A percentile compares a stretch with the other conserved stretches of the same genome.
Conservation (phyloP, 108 stramenopile species). For the Conticribra weissflogii region DNA sequence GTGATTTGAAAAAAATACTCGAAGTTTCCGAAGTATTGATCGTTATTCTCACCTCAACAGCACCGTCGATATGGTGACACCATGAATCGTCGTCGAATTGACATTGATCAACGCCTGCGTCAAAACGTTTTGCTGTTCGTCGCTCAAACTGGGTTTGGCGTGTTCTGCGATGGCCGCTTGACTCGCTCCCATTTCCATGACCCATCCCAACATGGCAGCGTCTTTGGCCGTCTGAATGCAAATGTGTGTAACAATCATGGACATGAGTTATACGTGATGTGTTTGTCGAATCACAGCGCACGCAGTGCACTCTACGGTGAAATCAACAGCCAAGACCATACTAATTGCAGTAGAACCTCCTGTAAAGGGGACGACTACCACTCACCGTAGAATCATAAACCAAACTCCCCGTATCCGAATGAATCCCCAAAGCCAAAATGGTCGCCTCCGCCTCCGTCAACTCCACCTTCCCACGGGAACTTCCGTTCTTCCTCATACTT, state of each 20-base stretch:
- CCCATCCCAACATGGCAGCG: conserved; percentile 88
- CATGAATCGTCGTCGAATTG: conserved; percentile 80
- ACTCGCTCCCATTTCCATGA: conserved; percentile 91
- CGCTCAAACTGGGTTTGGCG: conserved; percentile 72
- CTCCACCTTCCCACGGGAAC: conserved; percentile 48
- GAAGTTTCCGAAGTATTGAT: neutral
- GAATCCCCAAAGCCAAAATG: conserved; percentile 90
- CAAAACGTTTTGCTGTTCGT: conserved; percentile 85
- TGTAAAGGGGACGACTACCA: neutral
- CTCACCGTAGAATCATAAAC: conserved; percentile 87
- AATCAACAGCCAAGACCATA: neutral
- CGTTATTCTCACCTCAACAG: conserved; percentile 48
- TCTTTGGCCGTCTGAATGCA: conserved; percentile 91
- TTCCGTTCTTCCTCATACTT: too few species aligned
- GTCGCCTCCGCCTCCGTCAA: conserved; percentile 91
- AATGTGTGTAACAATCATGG: too few species aligned
- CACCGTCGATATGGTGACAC: conserved; percentile 87
- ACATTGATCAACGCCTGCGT: conserved; percentile 85
- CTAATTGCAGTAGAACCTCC: neutral
- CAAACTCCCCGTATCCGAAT: conserved; percentile 93
- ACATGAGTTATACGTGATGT: too few species aligned
- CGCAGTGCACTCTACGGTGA: too few species aligned
- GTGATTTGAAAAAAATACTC: neutral
- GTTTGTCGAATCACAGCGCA: too few species aligned
- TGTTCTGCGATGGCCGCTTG: conserved; percentile 94